Evolutionary conservation across 2,329 filamentous ascomycete genomes (phyloP), one percentile per base, ranked within the genome.

Genomic region (Penicillium frequentans): DNA sequence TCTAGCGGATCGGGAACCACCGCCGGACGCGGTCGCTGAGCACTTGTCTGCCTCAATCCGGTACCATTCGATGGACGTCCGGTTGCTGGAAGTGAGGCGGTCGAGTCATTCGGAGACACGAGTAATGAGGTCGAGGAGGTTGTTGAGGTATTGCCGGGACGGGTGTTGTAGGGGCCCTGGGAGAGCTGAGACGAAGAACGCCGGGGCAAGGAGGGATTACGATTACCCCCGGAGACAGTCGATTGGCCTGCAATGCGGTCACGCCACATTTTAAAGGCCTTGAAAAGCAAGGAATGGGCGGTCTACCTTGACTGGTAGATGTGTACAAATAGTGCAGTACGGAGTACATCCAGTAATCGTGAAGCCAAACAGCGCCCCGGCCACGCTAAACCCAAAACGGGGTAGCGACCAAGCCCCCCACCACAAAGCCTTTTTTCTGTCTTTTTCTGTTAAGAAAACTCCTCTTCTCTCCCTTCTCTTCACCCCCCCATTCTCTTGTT

Each of bases 171-270:
- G 56, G 87, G 78, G 65, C 87, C 87, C 9, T 89, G 89, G 43
- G 84, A 87, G 57, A 90, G 84, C 69, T 84, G 86, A 70, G 84
- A 86, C 13, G 88, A 85, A 50, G 89, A 84, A 70, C 89, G 83
- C 63, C 84, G 84, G 42, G 86, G 83, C 27, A 87, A 82, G 48
- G 91, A 92, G 70, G 86, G 89, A 49, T 88, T 80, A 71, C 91
- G 86, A 72, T 83, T 72, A 49, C 86, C 85, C 61, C 84, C 82
- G 55, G 84, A 81, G 75, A 85, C 79, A 73, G 84, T 86, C 56
- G 87, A 84, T 74, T 89, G 87, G 67, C 84, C 86, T 63, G 89
- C 88, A 64, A 96, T 86, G 73, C 92, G 89, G 79, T 96, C 92
- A 71, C 96, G 86, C 92, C 92, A 96, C 91, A 96, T 96, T 49